Base-by-base conservation (phyloP, 805 yeast genomes). In the Cyberlindnera misumaiensis region DNA sequence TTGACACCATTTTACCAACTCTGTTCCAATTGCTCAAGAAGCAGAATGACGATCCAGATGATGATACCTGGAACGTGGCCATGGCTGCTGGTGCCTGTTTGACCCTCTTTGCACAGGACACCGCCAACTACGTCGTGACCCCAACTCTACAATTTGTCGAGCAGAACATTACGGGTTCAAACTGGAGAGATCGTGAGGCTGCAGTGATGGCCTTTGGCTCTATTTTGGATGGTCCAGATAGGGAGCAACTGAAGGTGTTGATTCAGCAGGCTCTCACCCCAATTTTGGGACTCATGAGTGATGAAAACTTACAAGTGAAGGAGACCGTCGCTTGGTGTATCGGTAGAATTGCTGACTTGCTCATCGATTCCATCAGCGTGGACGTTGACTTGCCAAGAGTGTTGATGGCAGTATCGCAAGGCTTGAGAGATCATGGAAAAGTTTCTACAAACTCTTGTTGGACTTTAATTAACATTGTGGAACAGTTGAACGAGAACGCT, bases 191-290 rank as follows among this genome's bases (percentile, higher is more conserved):
- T 39, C 80, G 96, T 53, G 98, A 93, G 65, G 97, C 97, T 18
- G 95, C 97, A 2, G 96, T 93, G 5, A 93, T 93, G 98, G 97
- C 98, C 0, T 93, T 93, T 59, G 98, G 98, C 26, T 88, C 97
- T 11, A 86, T 93, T 43, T 71, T 93, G 52, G 97, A 88, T 52
- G 98, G 98, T 15, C 96, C 96, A 24, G 89, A 84, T 46, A 73
- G 77, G 38, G 76, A 72, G 3, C 81, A 82, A 53, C 68, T 87
- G 52, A 75, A 75, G 36, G 62, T 64, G 7, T 71, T 88, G 38
- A 81, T 90, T 45, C 76, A 73, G 26, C 90, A 85, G 66, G 97
- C 97, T 3, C 68, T 93, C 45, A 75, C 74, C 26, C 87, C 96
- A 15, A 82, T 93, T 40, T 67, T 89, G 40, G 58, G 60, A 12